phyloP scores from a whole-genome alignment of 2,329 filamentous ascomycete genomes.

The Boeremia exigua region DNA sequence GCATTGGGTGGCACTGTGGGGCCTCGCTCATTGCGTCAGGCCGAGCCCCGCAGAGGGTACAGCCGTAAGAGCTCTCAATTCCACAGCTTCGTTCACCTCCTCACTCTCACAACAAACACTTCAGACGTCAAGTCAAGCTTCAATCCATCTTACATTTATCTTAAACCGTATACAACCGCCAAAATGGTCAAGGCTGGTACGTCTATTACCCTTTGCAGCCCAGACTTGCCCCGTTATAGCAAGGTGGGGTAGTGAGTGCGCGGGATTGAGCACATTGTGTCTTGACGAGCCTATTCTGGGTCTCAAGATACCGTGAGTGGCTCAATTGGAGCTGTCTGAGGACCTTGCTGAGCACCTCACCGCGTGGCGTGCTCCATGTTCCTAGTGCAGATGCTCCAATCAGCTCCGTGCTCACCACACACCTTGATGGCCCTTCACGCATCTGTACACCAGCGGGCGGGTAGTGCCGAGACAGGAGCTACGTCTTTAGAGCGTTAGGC shows the following conservation, averaged over 20 bases:
- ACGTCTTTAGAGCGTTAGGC: background rate
- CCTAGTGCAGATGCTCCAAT: constrained; percentile 32
- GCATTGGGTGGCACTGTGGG: constrained; percentile 18
- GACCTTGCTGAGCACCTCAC: constrained; percentile 31
- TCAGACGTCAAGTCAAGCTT: constrained; percentile 20
- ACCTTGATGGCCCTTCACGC: constrained; percentile 40
- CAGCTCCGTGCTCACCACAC: constrained; percentile 20
- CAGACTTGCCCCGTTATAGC: constrained; percentile 31
- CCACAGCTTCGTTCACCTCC: constrained; percentile 12
- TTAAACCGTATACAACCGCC: constrained; percentile 56
- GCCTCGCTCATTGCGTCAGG: constrained; percentile 40
- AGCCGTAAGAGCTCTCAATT: constrained; percentile 30
- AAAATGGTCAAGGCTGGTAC: constrained; percentile 99
- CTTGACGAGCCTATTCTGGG: constrained; percentile 15
- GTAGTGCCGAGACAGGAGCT: constrained; percentile 8
- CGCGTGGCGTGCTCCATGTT: constrained; percentile 12
- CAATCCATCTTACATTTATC: constrained; percentile 25
- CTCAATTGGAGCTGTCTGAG: constrained; percentile 32
- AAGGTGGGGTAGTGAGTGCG: constrained; percentile 52
- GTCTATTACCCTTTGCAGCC: constrained; percentile 47
- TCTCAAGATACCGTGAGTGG: constrained; percentile 15
- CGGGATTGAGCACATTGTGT: constrained; percentile 67
- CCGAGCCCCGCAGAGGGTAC: constrained; percentile 39
- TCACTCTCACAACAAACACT: constrained; percentile 16
- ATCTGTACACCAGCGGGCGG: constrained; percentile 1